Evolutionary conservation across 2,329 filamentous ascomycete species (phyloP), one percentile per base, ranked within the genome.

Genomic region (Colletotrichum sp.): DNA sequence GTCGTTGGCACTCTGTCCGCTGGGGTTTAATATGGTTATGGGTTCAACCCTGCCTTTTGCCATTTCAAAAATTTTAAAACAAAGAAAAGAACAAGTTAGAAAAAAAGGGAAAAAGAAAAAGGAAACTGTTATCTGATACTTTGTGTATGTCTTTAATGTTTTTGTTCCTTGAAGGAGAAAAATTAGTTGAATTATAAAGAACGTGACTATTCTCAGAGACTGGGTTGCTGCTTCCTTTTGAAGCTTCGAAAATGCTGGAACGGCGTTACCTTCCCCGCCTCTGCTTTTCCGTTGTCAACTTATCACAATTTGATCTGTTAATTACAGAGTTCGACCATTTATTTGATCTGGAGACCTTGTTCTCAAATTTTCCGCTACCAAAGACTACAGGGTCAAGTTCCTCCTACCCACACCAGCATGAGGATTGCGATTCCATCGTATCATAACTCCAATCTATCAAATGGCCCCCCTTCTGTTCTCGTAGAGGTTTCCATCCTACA

Each of bases 151-250:
- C 4, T 12, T 32, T 32, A 32, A 55, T 8, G 21, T 5, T 26
- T 55, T 26, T 55, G 3, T 18, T 18, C 16, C 16, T 18, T 38
- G 36, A 43, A 43, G 36, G n/a, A 10, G 5, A 8, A 10, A 43
- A 43, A 10, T 18, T 18, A 18, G 8, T 43, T 43, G 16, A 43
- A 16, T 36, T 36, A 2, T 36, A 8, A 16, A 36, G 34, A 36
- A 8, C 2, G 16, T 43, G 5, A n/a, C 36, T 18, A 3, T n/a
- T 43, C 3, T 6, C 0, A 2, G 8, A 43, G 8, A 9, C 0
- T n/a, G 5, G 5, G 16, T 43, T 43, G 36, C 8, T 43, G 8
- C 36, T 43, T n/a, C 36, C 16, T 18, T n/a, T 8, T 8, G 16
- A 8, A 43, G 36, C 16, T 18, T 43, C 16, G 3, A 43, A 18